Base-by-base conservation (phyloP, 768 basidiomycete genomes). In the Lenzites betulinus region DNA sequence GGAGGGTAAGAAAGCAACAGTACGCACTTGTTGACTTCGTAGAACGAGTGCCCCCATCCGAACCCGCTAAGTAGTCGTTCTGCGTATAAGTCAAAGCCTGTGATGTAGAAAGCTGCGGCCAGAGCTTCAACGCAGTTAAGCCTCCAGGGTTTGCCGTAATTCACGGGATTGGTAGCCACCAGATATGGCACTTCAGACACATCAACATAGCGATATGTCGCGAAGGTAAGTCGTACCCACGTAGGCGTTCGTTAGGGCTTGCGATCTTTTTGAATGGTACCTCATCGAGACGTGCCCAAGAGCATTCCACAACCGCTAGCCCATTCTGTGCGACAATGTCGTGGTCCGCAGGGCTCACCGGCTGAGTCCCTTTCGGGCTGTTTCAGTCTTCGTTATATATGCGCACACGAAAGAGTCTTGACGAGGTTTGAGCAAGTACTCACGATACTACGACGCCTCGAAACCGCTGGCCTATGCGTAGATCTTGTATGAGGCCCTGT, bases 291-390 rank as follows among this genome's bases (percentile, higher is more conserved):
- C 95, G 84, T 1, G 97, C 96, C 97, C 97, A 99, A 3, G 93
- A 96, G 72, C 96, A 98, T 71, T 99, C 97, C 2, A 99, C 93
- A n/a, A 99, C 97, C 0, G 96, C 97, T 6, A 98, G 75, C 0
- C 97, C 97, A 35, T 78, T 77, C 46, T 80, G 78, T 0, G 82
- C 76, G 9, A 98, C 78, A 58, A 95, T 84, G 5, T 89, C 87
- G n/a, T 85, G 82, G 69, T 99, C 97, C 1, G 88, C 82, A 0
- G 93, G 94, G 47, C 87, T 90, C 22, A 98, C 81, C 23, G 90
- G 77, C 65, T 84, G 80, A 28, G 80, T 89, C 0, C 88, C 96
- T 69, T 93, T 92, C 2, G 96, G 96, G 35, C 94, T 95, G 69
- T 15, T 39, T 12, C 39, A 46, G 20, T 4, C 22, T 18, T 3